phyloP scores from a whole-genome alignment of 495 filamentous ascomycete genomes.

The Terfezia claveryi region DNA sequence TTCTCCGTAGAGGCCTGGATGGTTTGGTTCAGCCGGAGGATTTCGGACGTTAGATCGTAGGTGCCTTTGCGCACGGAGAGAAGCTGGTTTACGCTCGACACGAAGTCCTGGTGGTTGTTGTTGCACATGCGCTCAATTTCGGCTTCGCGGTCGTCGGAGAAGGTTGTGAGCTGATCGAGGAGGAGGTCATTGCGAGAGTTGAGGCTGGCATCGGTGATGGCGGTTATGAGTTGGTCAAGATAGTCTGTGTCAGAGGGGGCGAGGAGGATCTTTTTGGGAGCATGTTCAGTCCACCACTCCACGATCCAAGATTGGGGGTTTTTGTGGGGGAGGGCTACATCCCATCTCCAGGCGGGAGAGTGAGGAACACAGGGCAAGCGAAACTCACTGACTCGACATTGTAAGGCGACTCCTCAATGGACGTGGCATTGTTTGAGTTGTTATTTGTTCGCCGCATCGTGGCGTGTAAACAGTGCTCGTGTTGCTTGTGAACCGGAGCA shows the following conservation, averaged over 20 bases:
- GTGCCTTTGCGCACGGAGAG: slow-evolving; percentile 77
- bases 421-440: neutral
- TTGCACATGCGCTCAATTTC: slow-evolving; percentile 92
- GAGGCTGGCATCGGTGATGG: slow-evolving; percentile 67
- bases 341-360: too few species aligned
- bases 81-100: slow-evolving; percentile 76
- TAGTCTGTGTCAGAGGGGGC: slow-evolving; percentile 82
- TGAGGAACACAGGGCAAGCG: too few species aligned
- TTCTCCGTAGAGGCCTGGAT: slow-evolving; percentile 93
- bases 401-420: neutral
- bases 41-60: slow-evolving; percentile 69
- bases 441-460: neutral
- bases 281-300: too few species aligned
- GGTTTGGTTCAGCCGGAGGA: slow-evolving; percentile 73
- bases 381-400: neutral
- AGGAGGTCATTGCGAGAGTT: slow-evolving; percentile 54
- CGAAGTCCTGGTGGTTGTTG: slow-evolving; percentile 89
- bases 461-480: too few species aligned
- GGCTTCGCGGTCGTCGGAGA: slow-evolving; percentile 63
- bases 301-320: neutral
- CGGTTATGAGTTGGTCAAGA: slow-evolving; percentile 80
- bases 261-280: slow-evolving; percentile 48
- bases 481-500: too few species aligned
- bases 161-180: slow-evolving; percentile 51
- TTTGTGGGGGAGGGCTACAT: neutral